Base-by-base conservation (phyloP, 2,329 filamentous ascomycete genomes). In the Colletotrichum nymphaeae region DNA sequence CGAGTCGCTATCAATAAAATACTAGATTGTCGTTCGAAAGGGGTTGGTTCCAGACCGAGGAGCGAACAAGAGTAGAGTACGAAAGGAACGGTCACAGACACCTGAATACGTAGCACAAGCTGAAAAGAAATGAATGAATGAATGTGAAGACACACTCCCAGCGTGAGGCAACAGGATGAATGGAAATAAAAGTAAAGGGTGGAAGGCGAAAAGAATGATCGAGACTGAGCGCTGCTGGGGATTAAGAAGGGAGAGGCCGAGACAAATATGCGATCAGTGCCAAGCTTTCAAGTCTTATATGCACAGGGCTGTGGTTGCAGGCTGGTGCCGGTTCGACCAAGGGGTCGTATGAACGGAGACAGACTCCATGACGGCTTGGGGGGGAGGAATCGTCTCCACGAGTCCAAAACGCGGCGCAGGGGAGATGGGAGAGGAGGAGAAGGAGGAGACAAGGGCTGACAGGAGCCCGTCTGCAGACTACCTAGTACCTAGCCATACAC, bases 101-200 rank as follows among this genome's bases (percentile, higher is more conserved):
- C 79, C 77, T 77, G 75, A 49, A 75, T 71, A 69, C 74, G 75
- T 78, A 79, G 78, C 77, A 79, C 77, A 79, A 81, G 81, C 78
- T 78, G 79, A 79, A 78, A 76, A 78, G 75, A 78, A 75, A 77
- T 73, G 80, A 82, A 82, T 82, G 79, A 84, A 85, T 83, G 86
- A 87, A 87, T 85, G 85, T 84, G 85, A 85, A 86, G 79, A 83
- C 80, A 86, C 83, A 87, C 84, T 84, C 86, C 84, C 85, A 86
- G 84, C 85, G 81, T 83, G 78, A 83, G 81, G 78, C 81, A 72
- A 76, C 63, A 73, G 69, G 72, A 75, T 77, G 74, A 77, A 73
- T 73, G 75, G 75, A 77, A 75, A 74, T 75, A 73, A 67, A 67
- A 73, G 69, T 55, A 75, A 67, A 49, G 42, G 42, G 42, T 49